phyloP scores from a whole-genome alignment of 164 flowering plant species.

The Chloranthus sessilifolius region DNA sequence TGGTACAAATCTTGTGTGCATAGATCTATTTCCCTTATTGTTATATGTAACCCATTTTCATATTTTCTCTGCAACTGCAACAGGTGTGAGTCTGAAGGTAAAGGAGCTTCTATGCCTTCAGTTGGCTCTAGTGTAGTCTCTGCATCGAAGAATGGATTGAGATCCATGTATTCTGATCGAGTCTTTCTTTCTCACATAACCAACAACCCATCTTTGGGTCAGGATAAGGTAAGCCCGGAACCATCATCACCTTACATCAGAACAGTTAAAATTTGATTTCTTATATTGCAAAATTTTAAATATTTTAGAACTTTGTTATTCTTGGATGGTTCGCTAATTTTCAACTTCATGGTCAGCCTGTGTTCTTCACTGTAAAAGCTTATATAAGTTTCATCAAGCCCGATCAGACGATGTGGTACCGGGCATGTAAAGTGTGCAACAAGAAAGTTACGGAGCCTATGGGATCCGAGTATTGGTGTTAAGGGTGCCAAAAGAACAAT shows the following conservation, averaged over 20 bases:
- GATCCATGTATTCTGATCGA: conserved; percentile 74
- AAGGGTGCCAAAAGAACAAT: conserved; percentile 85
- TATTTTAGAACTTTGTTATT: no score
- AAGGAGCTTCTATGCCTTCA: conserved; percentile 67
- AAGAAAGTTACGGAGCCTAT: conserved; percentile 87
- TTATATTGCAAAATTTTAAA: no score
- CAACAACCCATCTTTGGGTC: conserved; percentile 69
- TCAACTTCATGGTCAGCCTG: conserved; percentile 46
- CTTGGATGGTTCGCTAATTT: not conserved
- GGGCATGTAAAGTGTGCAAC: conserved; percentile 88
- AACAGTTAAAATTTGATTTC: no score
- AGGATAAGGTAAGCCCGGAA: conserved; percentile 40
- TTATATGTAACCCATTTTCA: no score
- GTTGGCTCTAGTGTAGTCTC: conserved; percentile 55
- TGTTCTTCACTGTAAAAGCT: conserved; percentile 53
- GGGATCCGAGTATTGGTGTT: conserved; percentile 96
- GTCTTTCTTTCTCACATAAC: conserved; percentile 56
- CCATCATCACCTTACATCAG: no score
- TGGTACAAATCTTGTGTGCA: no score
- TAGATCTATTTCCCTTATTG: no score
- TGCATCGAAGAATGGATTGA: conserved; percentile 37
- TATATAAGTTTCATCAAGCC: conserved; percentile 70
- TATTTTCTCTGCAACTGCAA: conserved; percentile 6
- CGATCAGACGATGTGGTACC: conserved; percentile 94
- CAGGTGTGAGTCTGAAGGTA: conserved; percentile 95